These are phyloP conservation scores for Leptographium radiaticola DNA, from an alignment of 2,329 filamentous ascomycete species.

Conservation along the genomic window DNA sequence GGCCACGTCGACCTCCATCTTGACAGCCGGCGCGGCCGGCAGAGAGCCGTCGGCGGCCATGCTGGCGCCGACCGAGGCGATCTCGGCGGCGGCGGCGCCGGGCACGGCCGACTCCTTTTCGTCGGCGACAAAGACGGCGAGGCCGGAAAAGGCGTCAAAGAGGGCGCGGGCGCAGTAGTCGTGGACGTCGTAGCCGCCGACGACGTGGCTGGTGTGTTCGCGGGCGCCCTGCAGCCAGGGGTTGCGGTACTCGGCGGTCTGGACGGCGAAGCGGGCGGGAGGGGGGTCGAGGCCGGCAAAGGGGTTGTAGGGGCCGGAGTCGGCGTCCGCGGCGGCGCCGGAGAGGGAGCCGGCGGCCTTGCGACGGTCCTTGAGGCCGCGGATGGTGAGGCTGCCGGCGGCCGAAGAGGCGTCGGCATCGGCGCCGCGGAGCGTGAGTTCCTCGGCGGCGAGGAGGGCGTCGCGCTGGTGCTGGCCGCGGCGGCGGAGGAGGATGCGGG, in stretches of 20 bases:
- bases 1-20: conserved; percentile 38
- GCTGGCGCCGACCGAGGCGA: conserved; percentile 19
- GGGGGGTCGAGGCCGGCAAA: conserved; percentile 64
- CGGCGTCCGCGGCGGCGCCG: conserved; percentile 37
- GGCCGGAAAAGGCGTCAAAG: conserved; percentile 78
- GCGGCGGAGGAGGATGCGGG: conserved; percentile 60
- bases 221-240: conserved; percentile 57
- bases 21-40: conserved; percentile 12
- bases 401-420: conserved; percentile 4
- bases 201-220: conserved; percentile 51
- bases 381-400: conserved; percentile 45
- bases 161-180: conserved; percentile 75
- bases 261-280: conserved; percentile 56
- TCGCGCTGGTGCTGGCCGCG: conserved; percentile 39
- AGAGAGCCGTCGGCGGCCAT: conserved; percentile 16
- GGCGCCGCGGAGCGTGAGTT: conserved; percentile 24
- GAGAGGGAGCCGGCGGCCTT: conserved; percentile 16
- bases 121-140: conserved; percentile 78
- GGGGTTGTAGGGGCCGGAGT: conserved; percentile 67
- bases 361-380: conserved; percentile 59
- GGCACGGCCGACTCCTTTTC: conserved; percentile 38
- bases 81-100: conserved; percentile 18
- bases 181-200: conserved; percentile 70
- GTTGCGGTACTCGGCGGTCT: conserved; percentile 54
- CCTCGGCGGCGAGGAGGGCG: conserved; percentile 18